phyloP scores from a whole-genome alignment of 768 basidiomycete genomes.

The Sporobolomyces roseus region DNA sequence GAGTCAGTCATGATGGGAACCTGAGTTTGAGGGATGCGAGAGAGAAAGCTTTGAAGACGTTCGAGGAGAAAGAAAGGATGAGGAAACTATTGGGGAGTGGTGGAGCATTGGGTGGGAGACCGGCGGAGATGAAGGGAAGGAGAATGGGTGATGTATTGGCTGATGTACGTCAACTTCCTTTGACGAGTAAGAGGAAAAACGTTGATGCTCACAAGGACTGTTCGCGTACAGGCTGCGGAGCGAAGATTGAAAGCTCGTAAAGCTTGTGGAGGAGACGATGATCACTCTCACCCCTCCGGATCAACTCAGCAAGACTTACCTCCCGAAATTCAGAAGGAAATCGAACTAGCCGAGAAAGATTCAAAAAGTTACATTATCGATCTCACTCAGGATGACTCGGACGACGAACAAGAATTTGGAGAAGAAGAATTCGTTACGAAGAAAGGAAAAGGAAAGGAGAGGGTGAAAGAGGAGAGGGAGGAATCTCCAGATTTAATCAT shows the following conservation, averaged over 20 bases:
- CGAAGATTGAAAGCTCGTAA: conserved; percentile 69
- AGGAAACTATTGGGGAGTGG: conserved; percentile 54
- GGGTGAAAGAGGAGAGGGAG: not conserved
- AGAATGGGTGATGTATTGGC: conserved; percentile 70
- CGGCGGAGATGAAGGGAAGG: conserved; percentile 48
- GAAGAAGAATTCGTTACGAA: not conserved
- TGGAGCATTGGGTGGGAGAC: conserved; percentile 57
- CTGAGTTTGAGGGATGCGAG: conserved; percentile 51
- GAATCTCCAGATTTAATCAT: conserved; percentile 5
- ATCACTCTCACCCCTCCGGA: conserved; percentile 34
- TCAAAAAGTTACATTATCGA: conserved; percentile 18
- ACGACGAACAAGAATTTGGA: conserved; percentile 8
- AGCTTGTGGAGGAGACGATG: conserved; percentile 54
- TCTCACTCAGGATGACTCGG: conserved; percentile 19
- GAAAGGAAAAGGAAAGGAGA: not conserved
- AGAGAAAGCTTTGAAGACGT: conserved; percentile 68
- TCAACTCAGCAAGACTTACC: conserved; percentile 24
- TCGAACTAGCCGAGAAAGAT: conserved; percentile 45
- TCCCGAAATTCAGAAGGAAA: conserved; percentile 32
- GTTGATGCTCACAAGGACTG: not conserved
- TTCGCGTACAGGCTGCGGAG: conserved; percentile 69
- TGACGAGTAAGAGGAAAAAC: no score
- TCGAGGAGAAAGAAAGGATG: conserved; percentile 64
- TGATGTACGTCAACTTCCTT: conserved; percentile 53
- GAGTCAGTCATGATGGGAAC: conserved; percentile 57